Evolutionary conservation across 306 rosid genomes (phyloP).

Genomic region (Purshia tridentata): DNA sequence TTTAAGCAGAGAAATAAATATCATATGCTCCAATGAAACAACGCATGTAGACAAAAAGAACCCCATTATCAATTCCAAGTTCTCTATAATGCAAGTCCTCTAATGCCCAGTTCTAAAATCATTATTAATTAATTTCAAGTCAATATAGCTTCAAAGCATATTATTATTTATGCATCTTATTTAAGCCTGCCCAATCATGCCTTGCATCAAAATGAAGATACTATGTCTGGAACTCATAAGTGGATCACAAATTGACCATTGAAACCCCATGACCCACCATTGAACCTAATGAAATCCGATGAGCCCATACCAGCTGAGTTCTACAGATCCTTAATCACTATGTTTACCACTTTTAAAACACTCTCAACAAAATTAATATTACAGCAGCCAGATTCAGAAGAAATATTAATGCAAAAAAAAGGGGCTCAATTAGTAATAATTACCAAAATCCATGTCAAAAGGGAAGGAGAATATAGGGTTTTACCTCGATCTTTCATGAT

Average conservation of each 20-base stretch:
- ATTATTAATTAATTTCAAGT: not conserved
- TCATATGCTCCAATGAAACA: not conserved
- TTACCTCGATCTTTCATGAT: constrained; percentile 84
- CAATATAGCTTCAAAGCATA: not conserved
- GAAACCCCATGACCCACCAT: constrained; percentile 5
- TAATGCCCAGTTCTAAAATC: not conserved
- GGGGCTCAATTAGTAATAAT: no score
- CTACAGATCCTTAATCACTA: not conserved
- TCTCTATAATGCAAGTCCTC: not conserved
- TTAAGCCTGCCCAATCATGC: not conserved
- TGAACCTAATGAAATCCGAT: not conserved
- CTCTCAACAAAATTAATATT: not conserved
- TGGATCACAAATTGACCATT: not conserved
- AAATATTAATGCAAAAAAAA: not conserved
- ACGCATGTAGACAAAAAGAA: no score
- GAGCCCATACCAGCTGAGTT: not conserved
- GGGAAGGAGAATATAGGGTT: not conserved
- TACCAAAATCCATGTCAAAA: not conserved
- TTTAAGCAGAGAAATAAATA: not conserved
- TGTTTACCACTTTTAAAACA: not conserved
- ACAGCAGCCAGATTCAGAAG: not conserved
- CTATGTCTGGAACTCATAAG: not conserved
- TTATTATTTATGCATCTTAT: not conserved
- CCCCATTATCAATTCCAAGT: not conserved
- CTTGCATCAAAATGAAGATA: not conserved